Evolutionary conservation across 2,329 filamentous ascomycete genomes (phyloP).

Genomic region (Diaporthe ilicicola): DNA sequence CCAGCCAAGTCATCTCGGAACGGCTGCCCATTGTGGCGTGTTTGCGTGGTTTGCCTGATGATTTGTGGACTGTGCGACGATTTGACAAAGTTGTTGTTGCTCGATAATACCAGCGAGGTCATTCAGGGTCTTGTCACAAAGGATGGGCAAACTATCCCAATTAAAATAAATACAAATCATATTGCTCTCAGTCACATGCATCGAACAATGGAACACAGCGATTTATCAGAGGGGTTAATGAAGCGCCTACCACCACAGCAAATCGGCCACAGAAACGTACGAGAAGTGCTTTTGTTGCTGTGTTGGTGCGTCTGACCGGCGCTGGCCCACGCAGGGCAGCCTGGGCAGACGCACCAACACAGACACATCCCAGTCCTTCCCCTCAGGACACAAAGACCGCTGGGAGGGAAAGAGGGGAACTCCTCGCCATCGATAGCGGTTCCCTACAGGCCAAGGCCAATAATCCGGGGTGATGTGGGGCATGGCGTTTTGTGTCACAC

Average conservation of each 20-base stretch:
- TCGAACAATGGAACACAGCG: background rate
- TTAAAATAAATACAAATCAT: background rate
- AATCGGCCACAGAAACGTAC: background rate
- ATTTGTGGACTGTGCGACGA: background rate
- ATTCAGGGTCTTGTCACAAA: background rate
- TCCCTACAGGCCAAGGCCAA: background rate
- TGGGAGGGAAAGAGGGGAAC: background rate
- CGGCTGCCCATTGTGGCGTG: constrained; percentile 43
- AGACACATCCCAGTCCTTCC: background rate
- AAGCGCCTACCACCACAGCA: background rate
- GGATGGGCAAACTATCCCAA: background rate
- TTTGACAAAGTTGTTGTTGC: background rate
- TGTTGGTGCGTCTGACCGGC: background rate
- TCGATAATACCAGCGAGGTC: background rate
- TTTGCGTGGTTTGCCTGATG: background rate
- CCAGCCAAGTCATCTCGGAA: constrained; percentile 47
- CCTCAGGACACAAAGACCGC: background rate
- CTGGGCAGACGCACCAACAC: background rate
- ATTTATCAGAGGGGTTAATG: background rate
- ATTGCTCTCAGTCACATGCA: background rate
- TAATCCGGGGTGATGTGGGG: background rate
- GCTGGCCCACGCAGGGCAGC: background rate
- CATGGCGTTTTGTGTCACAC: background rate
- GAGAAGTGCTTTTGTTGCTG: background rate
- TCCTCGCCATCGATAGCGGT: background rate